These are phyloP conservation scores for Neocallimastix lanati DNA, from an alignment of 192 early-diverging fungal species.

Conservation along the genomic window DNA sequence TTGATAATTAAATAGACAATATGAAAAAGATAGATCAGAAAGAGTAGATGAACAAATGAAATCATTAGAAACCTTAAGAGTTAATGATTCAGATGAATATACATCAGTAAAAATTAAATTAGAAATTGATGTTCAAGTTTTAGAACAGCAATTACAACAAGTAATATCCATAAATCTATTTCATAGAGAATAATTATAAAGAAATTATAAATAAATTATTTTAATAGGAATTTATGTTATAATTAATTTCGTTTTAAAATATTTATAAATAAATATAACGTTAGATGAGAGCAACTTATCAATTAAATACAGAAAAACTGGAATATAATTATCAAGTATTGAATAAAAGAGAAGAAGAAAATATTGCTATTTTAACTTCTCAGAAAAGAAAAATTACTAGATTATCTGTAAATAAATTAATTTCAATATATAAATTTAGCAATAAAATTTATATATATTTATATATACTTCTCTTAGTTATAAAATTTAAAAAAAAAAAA, in stretches of 20 bases:
- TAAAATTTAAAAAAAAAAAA: too few relatives aligned
- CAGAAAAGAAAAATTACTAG: conserved; percentile 38
- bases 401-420: conserved; percentile 11
- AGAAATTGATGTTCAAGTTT: conserved; percentile 40
- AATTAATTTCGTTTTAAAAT: too few relatives aligned
- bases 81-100: conserved; percentile 40
- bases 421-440: too few relatives aligned
- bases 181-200: too few relatives aligned
- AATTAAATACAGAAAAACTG: conserved; percentile 39
- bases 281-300: conserved; percentile 36
- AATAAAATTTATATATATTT: too few relatives aligned
- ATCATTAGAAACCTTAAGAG: conserved; percentile 26
- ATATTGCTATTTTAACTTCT: conserved; percentile 29
- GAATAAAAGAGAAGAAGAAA: conserved; percentile 44
- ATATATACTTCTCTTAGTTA: too few relatives aligned
- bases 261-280: too few relatives aligned
- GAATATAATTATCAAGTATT: conserved; percentile 45
- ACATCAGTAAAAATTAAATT: conserved; percentile 43
- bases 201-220: too few relatives aligned
- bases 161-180: neutral
- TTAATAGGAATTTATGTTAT: too few relatives aligned
- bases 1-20: conserved; percentile 9
- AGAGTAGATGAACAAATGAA: conserved; percentile 30
- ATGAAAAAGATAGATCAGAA: conserved; percentile 26
- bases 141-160: conserved; percentile 42